Base-by-base conservation (phyloP, 1,284 basidiomycete genomes). In the Apiotrichum gamsii region DNA sequence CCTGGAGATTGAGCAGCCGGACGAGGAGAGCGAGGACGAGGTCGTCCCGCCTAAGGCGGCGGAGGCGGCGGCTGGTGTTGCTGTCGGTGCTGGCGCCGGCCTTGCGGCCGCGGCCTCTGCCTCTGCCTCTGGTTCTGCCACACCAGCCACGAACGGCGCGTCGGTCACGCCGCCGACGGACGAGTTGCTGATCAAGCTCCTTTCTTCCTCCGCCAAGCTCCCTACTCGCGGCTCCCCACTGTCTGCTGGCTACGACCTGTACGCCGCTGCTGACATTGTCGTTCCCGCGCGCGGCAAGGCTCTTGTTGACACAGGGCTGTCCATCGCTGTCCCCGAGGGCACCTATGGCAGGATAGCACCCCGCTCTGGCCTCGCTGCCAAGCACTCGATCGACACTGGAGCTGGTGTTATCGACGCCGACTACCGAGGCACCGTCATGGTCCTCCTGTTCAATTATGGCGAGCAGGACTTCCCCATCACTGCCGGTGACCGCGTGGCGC, bases 291-390 rank as follows among this genome's bases (percentile, higher is more conserved):
- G 78, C 43, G 90, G 90, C 42, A 90, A 94, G 66, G 90, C 87
- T 5, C 76, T 97, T 13, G 75, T 98, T 24, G 84, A 90, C 64
- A 91, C 90, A 1, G 90, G 93, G 54, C 77, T 98, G 47, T 89
- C 87, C 11, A 83, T 98, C 50, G 91, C 91, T 13, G 87, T 98
- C 1, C 95, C 95, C 1, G 74, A 76, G 28, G 93, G 90, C 0
- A 93, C 90, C 6, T 98, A 98, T 67, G 94, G 93, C 49, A 87
- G 95, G 40, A 86, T 98, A 50, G 94, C 94, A 2, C 93, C 94
- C 6, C 81, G 94, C 14, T 90, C 85, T 62, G 94, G 94, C 5
- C 80, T 97, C 89, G 93, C 94, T 4, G 85, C 85, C 21, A 98
- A 98, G 70, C 91, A 90, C 73, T 90, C 90, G 79, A 96, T 98